Evolutionary conservation across 2,329 filamentous ascomycete species (phyloP).

Genomic region (Penicillium sp.): DNA sequence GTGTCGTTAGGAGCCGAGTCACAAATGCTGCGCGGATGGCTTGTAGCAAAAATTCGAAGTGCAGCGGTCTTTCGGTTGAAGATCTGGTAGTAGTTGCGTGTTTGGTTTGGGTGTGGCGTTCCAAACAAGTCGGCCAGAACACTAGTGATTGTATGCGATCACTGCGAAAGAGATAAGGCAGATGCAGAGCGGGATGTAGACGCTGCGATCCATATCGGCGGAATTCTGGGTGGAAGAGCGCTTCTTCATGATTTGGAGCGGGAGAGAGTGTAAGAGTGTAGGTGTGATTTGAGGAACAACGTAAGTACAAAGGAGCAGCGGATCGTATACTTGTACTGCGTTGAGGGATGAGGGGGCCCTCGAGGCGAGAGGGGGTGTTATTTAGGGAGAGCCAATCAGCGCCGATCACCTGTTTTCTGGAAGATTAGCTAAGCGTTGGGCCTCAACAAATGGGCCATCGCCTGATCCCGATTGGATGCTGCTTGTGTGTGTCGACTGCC

Average conservation of each 20-base stretch:
- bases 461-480: constrained; percentile 6
- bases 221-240: constrained; percentile 14
- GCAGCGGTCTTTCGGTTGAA: neutral
- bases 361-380: constrained; percentile 7
- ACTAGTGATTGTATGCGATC: constrained; percentile 40
- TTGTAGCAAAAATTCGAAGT: neutral
- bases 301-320: neutral
- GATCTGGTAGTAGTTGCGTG: neutral
- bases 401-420: neutral
- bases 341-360: constrained; percentile 3
- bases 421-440: constrained; percentile 19
- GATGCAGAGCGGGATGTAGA: constrained; percentile 44
- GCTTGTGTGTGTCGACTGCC: neutral
- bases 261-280: neutral
- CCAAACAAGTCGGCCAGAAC: constrained; percentile 10
- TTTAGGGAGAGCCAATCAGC: constrained; percentile 4
- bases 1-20: neutral
- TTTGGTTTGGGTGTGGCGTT: neutral
- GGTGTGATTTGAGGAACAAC: neutral
- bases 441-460: constrained; percentile 17
- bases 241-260: constrained; percentile 21
- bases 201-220: constrained; percentile 38
- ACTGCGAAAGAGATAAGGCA: constrained; percentile 45
- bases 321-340: constrained; percentile 5
- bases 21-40: neutral